These are phyloP conservation scores for Fraxinus americana DNA, from an alignment of 257 asterid species.

Conservation along the genomic window DNA sequence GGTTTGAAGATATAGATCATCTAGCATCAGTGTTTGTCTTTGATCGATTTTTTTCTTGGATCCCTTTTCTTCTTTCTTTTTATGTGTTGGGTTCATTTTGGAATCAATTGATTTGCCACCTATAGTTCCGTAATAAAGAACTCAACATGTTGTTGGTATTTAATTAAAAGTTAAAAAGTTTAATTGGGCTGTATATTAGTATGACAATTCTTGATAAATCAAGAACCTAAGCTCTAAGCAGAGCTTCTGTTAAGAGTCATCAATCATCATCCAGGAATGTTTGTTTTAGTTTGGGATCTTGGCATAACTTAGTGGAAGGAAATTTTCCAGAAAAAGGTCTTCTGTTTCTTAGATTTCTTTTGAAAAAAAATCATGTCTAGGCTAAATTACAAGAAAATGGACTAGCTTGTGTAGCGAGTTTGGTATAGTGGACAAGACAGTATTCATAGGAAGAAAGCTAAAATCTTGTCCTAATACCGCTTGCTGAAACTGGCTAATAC, in stretches of 20 bases:
- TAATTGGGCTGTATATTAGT: neutral
- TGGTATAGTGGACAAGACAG: neutral
- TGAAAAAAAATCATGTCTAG: neutral
- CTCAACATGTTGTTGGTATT: neutral
- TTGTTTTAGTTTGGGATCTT: neutral
- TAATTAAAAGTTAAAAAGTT: neutral
- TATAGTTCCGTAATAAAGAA: neutral
- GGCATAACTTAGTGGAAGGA: neutral
- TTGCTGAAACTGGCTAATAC: neutral
- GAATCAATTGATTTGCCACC: neutral
- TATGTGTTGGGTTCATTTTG: neutral
- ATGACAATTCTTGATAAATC: neutral
- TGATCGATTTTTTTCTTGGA: neutral
- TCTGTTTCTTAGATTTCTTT: neutral
- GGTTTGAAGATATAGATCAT: neutral
- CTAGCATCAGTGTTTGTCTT: neutral
- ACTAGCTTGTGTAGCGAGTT: neutral
- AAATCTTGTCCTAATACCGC: neutral
- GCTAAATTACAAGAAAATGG: conserved; percentile 1
- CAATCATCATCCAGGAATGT: neutral
- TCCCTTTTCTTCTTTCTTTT: neutral
- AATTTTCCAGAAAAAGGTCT: neutral
- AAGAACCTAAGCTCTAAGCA: neutral
- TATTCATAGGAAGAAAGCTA: neutral
- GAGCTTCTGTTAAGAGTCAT: neutral